A percentile compares a stretch with the other conserved stretches of the same genome.
Evolutionary conservation across 345 rosid species (phyloP).

Genomic region (Murraya koenigii): DNA sequence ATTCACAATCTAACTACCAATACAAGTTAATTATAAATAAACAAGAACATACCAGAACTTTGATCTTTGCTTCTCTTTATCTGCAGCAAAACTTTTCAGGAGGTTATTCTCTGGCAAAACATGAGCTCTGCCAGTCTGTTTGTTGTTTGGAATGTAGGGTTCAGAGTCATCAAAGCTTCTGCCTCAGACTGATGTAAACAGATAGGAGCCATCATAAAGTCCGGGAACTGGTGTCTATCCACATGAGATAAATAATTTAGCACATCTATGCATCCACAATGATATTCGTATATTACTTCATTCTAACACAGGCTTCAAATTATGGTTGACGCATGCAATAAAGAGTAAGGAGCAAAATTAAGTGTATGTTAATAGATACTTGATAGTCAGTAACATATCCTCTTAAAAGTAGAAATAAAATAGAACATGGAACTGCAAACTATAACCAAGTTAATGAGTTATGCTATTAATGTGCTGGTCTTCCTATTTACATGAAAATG

Average conservation of each 20-base stretch:
- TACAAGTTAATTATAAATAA: not conserved
- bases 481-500: not conserved
- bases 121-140: constrained; percentile 64
- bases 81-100: constrained; percentile 68
- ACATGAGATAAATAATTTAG: constrained; percentile 6
- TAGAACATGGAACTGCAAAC: not conserved
- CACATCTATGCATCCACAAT: not conserved
- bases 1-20: not conserved
- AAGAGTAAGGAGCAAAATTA: not conserved
- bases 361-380: not conserved
- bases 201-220: constrained; percentile 55
- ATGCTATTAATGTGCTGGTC: not conserved
- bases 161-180: constrained; percentile 89
- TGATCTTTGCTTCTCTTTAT: constrained; percentile 91
- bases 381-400: not conserved
- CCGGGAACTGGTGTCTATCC: constrained; percentile 61
- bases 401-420: not conserved
- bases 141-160: constrained; percentile 47
- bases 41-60: constrained; percentile 79
- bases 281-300: not conserved
- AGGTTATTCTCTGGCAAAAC: constrained; percentile 62
- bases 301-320: not conserved
- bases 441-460: not conserved
- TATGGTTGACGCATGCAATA: not conserved
- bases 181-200: constrained; percentile 58